Percentiles rank a stretch among this genome's conserved stretches.
phyloP scores from a whole-genome alignment of 2,329 filamentous ascomycete genomes.

The Claviceps sp. region DNA sequence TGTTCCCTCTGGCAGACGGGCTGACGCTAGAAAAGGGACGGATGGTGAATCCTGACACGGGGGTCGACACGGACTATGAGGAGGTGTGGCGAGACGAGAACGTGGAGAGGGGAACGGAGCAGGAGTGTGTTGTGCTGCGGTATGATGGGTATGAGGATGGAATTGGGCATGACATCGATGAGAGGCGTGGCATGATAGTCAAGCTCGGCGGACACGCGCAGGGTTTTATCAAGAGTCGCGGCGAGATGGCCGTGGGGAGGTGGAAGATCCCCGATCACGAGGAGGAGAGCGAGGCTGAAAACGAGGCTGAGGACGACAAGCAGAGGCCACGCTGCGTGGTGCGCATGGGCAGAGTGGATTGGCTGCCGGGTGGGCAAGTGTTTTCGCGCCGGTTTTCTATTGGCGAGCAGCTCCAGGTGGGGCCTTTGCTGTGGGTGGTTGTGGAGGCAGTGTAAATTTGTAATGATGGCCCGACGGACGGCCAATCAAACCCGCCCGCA shows the following conservation, averaged over 20 bases:
- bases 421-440: conserved; percentile 6
- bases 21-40: conserved; percentile 41
- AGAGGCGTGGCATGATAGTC: conserved; percentile 35
- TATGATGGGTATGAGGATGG: conserved; percentile 20
- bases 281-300: background rate
- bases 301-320: background rate
- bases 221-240: conserved; percentile 35
- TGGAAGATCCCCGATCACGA: conserved; percentile 27
- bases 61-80: conserved; percentile 42
- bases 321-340: conserved; percentile 17
- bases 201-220: conserved; percentile 42
- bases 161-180: conserved; percentile 9
- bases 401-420: background rate
- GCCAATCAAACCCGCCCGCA: conserved; percentile 11
- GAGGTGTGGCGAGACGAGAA: conserved; percentile 48
- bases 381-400: background rate
- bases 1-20: conserved; percentile 29
- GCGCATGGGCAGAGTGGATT: conserved; percentile 17
- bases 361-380: conserved; percentile 5
- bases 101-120: conserved; percentile 3
- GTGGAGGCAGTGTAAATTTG: conserved; percentile 5
- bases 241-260: conserved; percentile 34
- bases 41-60: conserved; percentile 46
- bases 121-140: conserved; percentile 26
- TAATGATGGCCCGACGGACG: background rate